Evolutionary conservation across 2,329 filamentous ascomycete genomes (phyloP), one percentile per base, ranked within the genome.

Genomic region (Aspergillus transmontanensis): DNA sequence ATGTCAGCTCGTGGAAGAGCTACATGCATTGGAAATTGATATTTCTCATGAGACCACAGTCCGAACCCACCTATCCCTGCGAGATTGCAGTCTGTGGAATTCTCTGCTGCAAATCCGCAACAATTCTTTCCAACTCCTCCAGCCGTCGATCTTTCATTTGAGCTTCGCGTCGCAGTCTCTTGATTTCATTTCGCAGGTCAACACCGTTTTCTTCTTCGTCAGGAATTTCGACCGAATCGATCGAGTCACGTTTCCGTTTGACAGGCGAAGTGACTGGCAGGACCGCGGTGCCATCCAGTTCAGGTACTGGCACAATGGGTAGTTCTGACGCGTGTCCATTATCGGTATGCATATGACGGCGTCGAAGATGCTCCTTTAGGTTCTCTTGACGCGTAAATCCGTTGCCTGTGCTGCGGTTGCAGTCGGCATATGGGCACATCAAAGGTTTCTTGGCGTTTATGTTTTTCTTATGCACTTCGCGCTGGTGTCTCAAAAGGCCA

Each of bases 351-450:
- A 86, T 90, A 75, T 98, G 94, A n/a, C 96, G 92, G 30, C 94
- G 89, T 23, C 94, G 90, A 21, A 97, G 82, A 78, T 98, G 94
- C 79, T 98, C 94, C 74, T 94, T 93, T 4, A 97, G 84, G 72
- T 98, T 98, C 79, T 98, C 94, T 73, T 94, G 91, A 57, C 94
- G 88, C 10, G 94, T 96, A 77, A 98, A 98, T 26, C 93, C 93
- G 72, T 93, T 92, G 66, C 93, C 94, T 0, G 87, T 89, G 73
- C 93, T 92, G 43, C 94, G 90, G 76, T 97, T 97, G 85, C 94
- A 98, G 74, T 92, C 93, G 43, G 83, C 78, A 72, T 94, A 91
- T 0, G 93, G 93, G 73, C 94, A 98, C 81, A 92, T 91, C 60
- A 96, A 85, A 3, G 90, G 89, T 66, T 96, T 93, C 76, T 94